These are phyloP conservation scores for Colletotrichum eremochloae DNA, from an alignment of 2,329 filamentous ascomycete species.

Conservation along the genomic window DNA sequence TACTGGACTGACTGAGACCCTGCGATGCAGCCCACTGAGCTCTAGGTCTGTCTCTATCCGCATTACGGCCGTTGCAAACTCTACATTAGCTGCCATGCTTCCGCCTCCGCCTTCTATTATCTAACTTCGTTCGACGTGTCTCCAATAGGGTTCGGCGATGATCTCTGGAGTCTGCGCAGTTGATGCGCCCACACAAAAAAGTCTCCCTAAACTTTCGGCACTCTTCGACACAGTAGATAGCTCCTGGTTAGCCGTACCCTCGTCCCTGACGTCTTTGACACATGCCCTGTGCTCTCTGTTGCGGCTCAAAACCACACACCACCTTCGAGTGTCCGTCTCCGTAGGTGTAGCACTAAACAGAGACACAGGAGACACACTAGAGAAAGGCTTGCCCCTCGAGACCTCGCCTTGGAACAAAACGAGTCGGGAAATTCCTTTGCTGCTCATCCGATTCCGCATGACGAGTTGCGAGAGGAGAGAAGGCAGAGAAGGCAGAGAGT, in stretches of 20 bases:
- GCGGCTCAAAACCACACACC: slow-evolving; percentile 8
- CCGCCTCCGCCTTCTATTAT: neutral
- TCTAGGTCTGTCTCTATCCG: neutral
- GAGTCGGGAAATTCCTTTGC: slow-evolving; percentile 12
- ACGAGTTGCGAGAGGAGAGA: neutral
- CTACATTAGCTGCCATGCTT: slow-evolving; percentile 1
- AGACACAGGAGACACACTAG: slow-evolving; percentile 13
- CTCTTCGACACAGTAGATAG: neutral
- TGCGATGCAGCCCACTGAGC: neutral
- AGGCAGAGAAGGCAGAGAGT: neutral
- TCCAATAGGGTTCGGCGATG: neutral
- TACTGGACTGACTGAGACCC: neutral
- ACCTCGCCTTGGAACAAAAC: slow-evolving; percentile 19
- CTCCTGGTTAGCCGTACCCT: neutral
- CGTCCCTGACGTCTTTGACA: neutral
- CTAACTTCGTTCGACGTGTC: neutral
- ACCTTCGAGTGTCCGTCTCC: neutral
- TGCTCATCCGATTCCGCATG: neutral
- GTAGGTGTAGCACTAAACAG: slow-evolving; percentile 22
- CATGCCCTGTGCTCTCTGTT: neutral
- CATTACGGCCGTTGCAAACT: slow-evolving; percentile 17
- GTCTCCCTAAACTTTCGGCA: neutral
- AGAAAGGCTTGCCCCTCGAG: slow-evolving; percentile 25
- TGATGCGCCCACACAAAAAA: neutral
- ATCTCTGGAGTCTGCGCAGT: neutral